These are phyloP conservation scores for Solanum hybrid DNA, from an alignment of 305 asterid species.

Conservation along the genomic window DNA sequence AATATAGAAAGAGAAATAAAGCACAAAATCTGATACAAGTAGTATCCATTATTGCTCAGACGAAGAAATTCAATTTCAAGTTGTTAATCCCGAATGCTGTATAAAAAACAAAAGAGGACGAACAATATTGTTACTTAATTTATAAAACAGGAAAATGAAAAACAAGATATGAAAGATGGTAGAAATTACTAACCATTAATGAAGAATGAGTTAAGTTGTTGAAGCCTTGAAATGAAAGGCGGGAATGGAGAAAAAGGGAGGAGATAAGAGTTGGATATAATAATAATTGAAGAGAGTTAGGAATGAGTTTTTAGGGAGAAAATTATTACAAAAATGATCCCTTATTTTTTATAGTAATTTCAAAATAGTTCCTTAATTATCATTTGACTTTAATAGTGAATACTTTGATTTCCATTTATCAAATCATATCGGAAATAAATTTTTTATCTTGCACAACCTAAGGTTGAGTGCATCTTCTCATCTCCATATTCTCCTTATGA, in stretches of 20 bases:
- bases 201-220: not conserved
- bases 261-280: not conserved
- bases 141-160: not conserved
- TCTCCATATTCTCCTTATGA: not conserved
- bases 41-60: not conserved
- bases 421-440: not conserved
- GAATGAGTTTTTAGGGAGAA: not conserved
- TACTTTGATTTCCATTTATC: not conserved
- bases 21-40: not conserved
- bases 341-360: not conserved
- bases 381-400: fast-evolving
- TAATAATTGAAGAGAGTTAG: not conserved
- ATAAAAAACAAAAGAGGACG: not conserved
- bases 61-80: not conserved
- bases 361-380: not conserved
- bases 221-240: not conserved
- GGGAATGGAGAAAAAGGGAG: not conserved
- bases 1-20: constrained; percentile 7
- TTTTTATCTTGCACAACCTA: not conserved
- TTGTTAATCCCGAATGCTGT: not conserved
- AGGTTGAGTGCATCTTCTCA: not conserved
- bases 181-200: not conserved
- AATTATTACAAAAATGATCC: not conserved
- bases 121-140: not conserved
- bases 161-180: not conserved